A percentile compares a stretch with the other conserved stretches of the same genome.
These are phyloP conservation scores for Trichoderma parareesei DNA, from an alignment of 495 filamentous ascomycete genomes.

Conservation along the genomic window DNA sequence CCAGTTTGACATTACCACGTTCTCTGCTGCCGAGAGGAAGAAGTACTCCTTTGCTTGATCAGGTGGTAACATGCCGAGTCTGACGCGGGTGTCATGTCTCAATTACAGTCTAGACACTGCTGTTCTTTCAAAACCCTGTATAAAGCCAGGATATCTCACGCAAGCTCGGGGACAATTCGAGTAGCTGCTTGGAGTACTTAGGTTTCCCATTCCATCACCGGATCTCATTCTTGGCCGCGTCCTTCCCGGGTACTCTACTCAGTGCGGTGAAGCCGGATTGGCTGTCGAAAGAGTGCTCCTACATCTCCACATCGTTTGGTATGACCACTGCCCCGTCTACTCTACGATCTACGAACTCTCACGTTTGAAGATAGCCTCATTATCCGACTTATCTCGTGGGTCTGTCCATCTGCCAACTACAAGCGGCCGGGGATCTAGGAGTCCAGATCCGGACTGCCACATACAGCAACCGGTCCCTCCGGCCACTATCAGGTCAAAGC, in stretches of 20 bases:
- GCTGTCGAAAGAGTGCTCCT: not conserved
- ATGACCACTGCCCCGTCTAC: too few relatives aligned
- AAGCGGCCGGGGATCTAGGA: not conserved
- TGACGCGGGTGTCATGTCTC: not conserved
- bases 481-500: not conserved
- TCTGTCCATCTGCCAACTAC: too few relatives aligned
- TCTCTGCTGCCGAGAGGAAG: not conserved
- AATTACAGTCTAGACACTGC: too few relatives aligned
- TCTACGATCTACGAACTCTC: not conserved
- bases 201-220: conserved; percentile 35
- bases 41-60: not conserved
- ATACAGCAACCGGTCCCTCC: not conserved
- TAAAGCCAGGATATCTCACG: not conserved
- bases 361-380: too few relatives aligned
- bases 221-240: conserved; percentile 41
- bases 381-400: too few relatives aligned
- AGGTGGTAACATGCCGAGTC: not conserved
- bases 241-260: conserved; percentile 28
- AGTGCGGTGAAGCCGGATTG: conserved; percentile 34
- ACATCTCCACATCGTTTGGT: too few relatives aligned
- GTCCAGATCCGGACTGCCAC: not conserved
- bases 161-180: conserved; percentile 10
- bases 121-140: too few relatives aligned
- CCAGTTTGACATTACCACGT: not conserved
- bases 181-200: conserved; percentile 3